Percentiles rank a stretch among this genome's conserved stretches.
phyloP scores from a whole-genome alignment of 495 filamentous ascomycete genomes.

The Mytilinidion resinicola region DNA sequence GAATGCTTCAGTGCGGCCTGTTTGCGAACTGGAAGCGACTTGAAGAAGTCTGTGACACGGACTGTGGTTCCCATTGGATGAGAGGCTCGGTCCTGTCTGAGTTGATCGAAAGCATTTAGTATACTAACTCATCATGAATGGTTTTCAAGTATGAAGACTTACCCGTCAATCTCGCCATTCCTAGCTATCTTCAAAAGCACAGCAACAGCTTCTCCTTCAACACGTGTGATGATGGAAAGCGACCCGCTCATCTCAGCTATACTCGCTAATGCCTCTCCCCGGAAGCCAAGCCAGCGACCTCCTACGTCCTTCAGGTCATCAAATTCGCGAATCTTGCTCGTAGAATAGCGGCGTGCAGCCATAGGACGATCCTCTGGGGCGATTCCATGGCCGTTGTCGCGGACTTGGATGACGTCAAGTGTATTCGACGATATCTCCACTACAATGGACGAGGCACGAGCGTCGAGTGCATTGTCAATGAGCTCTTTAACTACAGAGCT shows the following conservation, averaged over 20 bases:
- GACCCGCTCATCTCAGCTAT: constrained; percentile 59
- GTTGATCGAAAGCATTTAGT: neutral
- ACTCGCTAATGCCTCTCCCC: constrained; percentile 81
- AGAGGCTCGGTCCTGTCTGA: constrained; percentile 44
- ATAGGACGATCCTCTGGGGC: constrained; percentile 56
- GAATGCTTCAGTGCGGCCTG: constrained; percentile 58
- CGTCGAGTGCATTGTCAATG: constrained; percentile 86
- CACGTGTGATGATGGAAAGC: constrained; percentile 63
- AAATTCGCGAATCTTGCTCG: constrained; percentile 75
- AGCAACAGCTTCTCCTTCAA: constrained; percentile 64
- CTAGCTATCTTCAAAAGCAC: constrained; percentile 45
- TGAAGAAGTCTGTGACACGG: constrained; percentile 60
- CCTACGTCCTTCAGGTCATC: constrained; percentile 63
- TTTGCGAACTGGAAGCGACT: constrained; percentile 65
- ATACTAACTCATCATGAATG: neutral
- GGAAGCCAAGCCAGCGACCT: constrained; percentile 71
- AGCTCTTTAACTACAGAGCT: constrained; percentile 80
- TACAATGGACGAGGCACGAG: constrained; percentile 62
- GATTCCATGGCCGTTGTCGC: constrained; percentile 87
- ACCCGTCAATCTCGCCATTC: constrained; percentile 47
- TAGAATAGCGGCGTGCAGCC: constrained; percentile 65
- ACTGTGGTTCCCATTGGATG: constrained; percentile 79
- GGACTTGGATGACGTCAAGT: constrained; percentile 70
- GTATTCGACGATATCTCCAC: constrained; percentile 71
- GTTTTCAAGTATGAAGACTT: constrained; percentile 28